These are phyloP conservation scores for Prunus yedoensis DNA, from an alignment of 331 rosid genomes.

Conservation along the genomic window DNA sequence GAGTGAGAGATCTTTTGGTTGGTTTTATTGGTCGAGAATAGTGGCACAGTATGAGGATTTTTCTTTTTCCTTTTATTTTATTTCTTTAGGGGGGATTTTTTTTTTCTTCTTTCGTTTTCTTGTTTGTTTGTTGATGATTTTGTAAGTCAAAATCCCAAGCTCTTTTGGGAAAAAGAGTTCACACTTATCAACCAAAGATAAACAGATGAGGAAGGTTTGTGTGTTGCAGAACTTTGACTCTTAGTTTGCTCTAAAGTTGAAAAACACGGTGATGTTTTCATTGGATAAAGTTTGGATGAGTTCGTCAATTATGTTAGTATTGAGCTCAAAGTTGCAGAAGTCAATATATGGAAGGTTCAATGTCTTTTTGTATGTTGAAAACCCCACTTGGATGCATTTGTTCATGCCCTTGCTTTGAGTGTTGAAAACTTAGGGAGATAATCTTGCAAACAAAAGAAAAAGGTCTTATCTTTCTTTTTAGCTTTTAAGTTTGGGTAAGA, in stretches of 20 bases:
- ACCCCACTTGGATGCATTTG: not conserved
- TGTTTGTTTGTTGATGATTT: not conserved
- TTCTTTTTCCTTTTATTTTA: not conserved
- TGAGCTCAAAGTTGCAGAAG: not conserved
- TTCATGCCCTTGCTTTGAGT: not conserved
- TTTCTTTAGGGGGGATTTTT: not conserved
- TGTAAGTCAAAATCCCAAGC: not conserved
- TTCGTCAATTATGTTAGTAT: not conserved
- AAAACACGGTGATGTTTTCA: not conserved
- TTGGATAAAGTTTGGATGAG: not conserved
- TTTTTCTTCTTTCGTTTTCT: not conserved
- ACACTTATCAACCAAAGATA: not conserved
- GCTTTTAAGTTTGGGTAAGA: too few relatives aligned
- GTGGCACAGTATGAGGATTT: constrained; percentile 10
- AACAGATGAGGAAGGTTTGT: not conserved
- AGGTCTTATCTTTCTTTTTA: not conserved
- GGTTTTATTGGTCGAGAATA: constrained; percentile 6
- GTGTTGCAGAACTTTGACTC: not conserved
- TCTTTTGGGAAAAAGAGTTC: not conserved
- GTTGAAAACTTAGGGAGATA: not conserved
- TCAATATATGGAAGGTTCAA: not conserved
- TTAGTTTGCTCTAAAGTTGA: not conserved
- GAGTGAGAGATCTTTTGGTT: constrained; percentile 27
- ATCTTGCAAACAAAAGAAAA: not conserved
- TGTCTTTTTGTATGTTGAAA: not conserved